These are phyloP conservation scores for Coemansia sp. DNA, from an alignment of 192 early-diverging fungal genomes.

Conservation along the genomic window DNA sequence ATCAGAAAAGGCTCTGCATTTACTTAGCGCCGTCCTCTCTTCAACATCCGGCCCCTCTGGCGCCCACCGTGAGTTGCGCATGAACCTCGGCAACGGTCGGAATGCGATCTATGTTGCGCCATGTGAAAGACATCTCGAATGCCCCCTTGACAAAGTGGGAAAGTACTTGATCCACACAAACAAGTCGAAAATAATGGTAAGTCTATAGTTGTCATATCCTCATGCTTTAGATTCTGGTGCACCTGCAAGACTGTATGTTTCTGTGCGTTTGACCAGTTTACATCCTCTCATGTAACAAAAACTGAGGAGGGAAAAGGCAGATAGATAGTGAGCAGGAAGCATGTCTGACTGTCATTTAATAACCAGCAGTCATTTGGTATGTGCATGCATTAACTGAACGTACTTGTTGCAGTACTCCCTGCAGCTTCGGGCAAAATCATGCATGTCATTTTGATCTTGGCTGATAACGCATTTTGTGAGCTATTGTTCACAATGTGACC, in stretches of 20 bases:
- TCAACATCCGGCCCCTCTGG: slow-evolving; percentile 16
- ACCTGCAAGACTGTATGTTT: too few species aligned
- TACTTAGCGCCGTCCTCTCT: slow-evolving; percentile 38
- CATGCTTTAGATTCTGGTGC: neutral
- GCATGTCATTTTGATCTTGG: neutral
- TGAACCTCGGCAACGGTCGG: slow-evolving; percentile 50
- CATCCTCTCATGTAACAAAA: too few species aligned
- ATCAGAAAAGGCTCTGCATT: slow-evolving; percentile 31
- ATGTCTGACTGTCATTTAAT: neutral
- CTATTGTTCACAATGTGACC: too few species aligned
- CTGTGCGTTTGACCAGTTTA: too few species aligned
- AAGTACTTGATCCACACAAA: slow-evolving; percentile 52
- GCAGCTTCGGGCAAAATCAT: neutral
- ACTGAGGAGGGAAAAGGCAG: too few species aligned
- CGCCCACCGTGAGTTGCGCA: slow-evolving; percentile 39
- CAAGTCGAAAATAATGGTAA: slow-evolving; percentile 54
- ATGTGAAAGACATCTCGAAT: slow-evolving; percentile 47
- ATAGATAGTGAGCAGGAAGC: neutral
- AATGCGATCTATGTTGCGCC: slow-evolving; percentile 54
- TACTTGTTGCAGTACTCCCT: neutral
- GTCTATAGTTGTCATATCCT: slow-evolving; percentile 8
- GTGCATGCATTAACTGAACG: neutral
- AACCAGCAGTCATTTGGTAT: neutral
- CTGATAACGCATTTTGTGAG: neutral
- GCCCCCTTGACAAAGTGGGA: slow-evolving; percentile 52